Base-by-base conservation (phyloP, 2,329 filamentous ascomycete genomes). In the Hypoxylon sp. region DNA sequence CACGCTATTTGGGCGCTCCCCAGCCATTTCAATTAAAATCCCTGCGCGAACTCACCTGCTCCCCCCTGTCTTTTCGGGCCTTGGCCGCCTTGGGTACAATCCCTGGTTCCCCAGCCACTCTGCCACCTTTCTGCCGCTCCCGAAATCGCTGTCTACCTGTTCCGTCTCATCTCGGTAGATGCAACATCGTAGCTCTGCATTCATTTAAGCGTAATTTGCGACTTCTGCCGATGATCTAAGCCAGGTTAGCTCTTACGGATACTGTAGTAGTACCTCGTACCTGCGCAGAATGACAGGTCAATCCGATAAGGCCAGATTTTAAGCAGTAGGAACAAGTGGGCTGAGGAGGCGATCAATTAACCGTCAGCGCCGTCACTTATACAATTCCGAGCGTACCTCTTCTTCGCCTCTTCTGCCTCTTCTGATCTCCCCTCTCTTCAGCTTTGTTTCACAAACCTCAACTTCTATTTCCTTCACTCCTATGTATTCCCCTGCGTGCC, bases 21-120 rank as follows among this genome's bases (percentile, higher is more conserved):
- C 68, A 71, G 68, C 69, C 67, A 70, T 67, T 66, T 66, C 60
- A 70, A 71, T 71, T 71, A 67, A 70, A 68, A 64, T 42, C 69
- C 69, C 65, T 70, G 68, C 18, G 23, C 24, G 15, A 11, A 13
- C 48, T 55, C 31, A 27, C 43, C 43, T 37, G 43, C 17, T 21
- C 17, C 9, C 6, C 11, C 29, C 4, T 33, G 11, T 9, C 29
- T 33, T 33, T 33, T 6, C 26, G 11, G 26, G 6, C 26, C 26
- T n/a, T n/a, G n/a, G n/a, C n/a, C n/a, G n/a, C n/a, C n/a, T n/a
- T n/a, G n/a, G n/a, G n/a, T n/a, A n/a, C 11, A 7, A 33, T n/a
- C 6, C 6, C 29, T 13, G 29, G 11, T 33, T 33, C 10, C 20
- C 21, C 18, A 42, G 38, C 38, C 38, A 42, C 38, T n/a, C n/a